Percentiles rank a stretch among this genome's conserved stretches.
Evolutionary conservation across 2,329 filamentous ascomycete genomes (phyloP).

Genomic region (Exophiala xenobiotica): DNA sequence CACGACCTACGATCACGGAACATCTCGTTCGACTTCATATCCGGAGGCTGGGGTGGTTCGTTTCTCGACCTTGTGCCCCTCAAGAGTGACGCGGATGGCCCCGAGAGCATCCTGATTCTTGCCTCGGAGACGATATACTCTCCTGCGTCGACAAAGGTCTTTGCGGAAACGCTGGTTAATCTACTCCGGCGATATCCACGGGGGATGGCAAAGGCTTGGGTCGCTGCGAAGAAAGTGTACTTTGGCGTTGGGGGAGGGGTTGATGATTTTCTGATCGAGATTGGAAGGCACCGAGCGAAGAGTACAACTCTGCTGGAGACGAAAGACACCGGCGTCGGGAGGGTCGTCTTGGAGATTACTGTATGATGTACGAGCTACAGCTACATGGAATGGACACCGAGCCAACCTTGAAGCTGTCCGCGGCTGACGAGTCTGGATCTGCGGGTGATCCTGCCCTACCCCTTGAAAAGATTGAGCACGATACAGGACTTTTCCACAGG

Average conservation of each 20-base stretch:
- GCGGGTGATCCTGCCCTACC: too few species aligned
- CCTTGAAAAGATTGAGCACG: too few species aligned
- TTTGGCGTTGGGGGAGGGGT: slow-evolving; percentile 67
- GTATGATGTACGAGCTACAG: not conserved
- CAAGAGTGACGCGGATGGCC: not conserved
- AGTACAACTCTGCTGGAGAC: slow-evolving; percentile 36
- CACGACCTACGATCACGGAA: slow-evolving; percentile 40
- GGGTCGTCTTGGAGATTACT: slow-evolving; percentile 43
- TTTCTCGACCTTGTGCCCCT: slow-evolving; percentile 41
- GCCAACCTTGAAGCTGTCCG: too few species aligned
- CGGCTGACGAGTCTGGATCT: too few species aligned
- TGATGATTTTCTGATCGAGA: slow-evolving; percentile 52
- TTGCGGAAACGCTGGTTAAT: slow-evolving; percentile 54
- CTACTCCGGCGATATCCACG: slow-evolving; percentile 44
- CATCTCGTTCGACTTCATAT: slow-evolving; percentile 56
- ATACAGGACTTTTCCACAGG: too few species aligned
- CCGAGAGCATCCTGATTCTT: slow-evolving; percentile 45
- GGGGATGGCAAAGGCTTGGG: slow-evolving; percentile 47
- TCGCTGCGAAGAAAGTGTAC: slow-evolving; percentile 65
- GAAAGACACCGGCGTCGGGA: slow-evolving; percentile 45
- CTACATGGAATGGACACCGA: not conserved
- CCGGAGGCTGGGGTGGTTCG: slow-evolving; percentile 58
- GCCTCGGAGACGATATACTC: slow-evolving; percentile 67
- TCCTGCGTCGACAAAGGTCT: slow-evolving; percentile 53
- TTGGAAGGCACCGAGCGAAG: slow-evolving; percentile 25